Evolutionary conservation across 179 eudicot genomes (phyloP).

Genomic region (Amaranthus tricolor): DNA sequence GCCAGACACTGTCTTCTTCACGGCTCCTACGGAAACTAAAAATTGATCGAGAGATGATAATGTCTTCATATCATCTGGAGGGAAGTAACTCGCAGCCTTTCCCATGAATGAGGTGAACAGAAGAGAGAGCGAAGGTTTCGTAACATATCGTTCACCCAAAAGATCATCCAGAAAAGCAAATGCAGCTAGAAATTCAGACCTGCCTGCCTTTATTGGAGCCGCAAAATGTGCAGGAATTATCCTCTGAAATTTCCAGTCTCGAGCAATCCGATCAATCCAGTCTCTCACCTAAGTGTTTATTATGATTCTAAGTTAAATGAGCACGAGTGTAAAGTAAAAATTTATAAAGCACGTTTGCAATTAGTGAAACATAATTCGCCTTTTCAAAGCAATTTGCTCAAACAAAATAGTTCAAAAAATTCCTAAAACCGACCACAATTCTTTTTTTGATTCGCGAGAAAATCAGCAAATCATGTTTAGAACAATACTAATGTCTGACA

Average conservation of each 20-base stretch:
- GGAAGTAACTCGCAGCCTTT: constrained; percentile 85
- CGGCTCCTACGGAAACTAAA: constrained; percentile 94
- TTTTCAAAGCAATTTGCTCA: too few species aligned
- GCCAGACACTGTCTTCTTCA: constrained; percentile 92
- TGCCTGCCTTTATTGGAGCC: constrained; percentile 80
- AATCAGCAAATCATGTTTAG: background rate
- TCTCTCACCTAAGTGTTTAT: constrained; percentile 61
- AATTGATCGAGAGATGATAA: constrained; percentile 88
- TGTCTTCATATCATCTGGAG: constrained; percentile 96
- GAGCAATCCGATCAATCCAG: constrained; percentile 75
- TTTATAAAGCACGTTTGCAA: background rate
- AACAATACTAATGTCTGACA: background rate
- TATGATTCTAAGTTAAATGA: background rate
- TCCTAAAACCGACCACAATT: too few species aligned
- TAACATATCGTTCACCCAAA: constrained; percentile 61
- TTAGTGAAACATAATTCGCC: too few species aligned
- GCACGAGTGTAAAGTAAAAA: background rate
- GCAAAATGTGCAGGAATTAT: constrained; percentile 95
- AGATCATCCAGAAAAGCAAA: constrained; percentile 92
- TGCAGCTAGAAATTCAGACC: constrained; percentile 86
- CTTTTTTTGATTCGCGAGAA: background rate
- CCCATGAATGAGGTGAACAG: constrained; percentile 78
- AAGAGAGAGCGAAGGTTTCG: constrained; percentile 72
- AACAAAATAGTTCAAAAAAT: too few species aligned
- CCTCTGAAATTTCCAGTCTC: constrained; percentile 91